phyloP scores from a whole-genome alignment of 208 protist genomes.

The Acanthamoeba lenticulata region DNA sequence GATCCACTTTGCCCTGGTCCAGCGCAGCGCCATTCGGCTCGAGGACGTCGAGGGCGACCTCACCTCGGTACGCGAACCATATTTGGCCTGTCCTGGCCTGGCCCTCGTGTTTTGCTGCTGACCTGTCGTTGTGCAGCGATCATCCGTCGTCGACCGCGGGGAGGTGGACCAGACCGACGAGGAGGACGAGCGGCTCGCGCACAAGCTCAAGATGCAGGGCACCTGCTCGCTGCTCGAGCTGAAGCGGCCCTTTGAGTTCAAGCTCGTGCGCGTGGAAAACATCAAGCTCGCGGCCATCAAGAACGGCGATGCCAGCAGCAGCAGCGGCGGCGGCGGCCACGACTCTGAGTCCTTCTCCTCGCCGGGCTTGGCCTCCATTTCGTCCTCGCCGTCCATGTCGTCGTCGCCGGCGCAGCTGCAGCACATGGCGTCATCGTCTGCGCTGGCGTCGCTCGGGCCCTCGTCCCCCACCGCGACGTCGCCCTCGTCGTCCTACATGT shows the following conservation, averaged over 20 bases:
- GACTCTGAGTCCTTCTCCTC: too few species aligned
- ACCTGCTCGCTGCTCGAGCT: constrained; percentile 1
- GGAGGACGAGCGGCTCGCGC: constrained; percentile 1
- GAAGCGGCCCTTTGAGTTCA: constrained; percentile 62
- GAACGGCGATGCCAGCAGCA: neutral
- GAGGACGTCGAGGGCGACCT: constrained; percentile 19
- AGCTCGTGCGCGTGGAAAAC: neutral
- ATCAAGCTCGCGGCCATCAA: neutral
- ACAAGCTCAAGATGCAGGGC: constrained; percentile 43
- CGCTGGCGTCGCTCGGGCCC: too few species aligned
- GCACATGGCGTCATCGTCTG: too few species aligned
- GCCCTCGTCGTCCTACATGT: neutral
- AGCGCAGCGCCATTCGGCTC: neutral
- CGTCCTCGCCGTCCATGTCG: too few species aligned
- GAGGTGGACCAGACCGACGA: neutral
- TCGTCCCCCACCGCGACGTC: neutral
- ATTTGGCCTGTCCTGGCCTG: neutral
- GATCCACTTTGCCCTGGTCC: constrained; percentile 4
- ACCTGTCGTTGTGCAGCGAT: neutral
- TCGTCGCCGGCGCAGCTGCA: too few species aligned
- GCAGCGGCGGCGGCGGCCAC: neutral
- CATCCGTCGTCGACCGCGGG: neutral
- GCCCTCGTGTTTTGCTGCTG: neutral
- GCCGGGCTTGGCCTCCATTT: too few species aligned
- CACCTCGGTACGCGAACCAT: neutral